Conservation (phyloP, 2,329 filamentous ascomycete genomes). For the Penicillium sp. region DNA sequence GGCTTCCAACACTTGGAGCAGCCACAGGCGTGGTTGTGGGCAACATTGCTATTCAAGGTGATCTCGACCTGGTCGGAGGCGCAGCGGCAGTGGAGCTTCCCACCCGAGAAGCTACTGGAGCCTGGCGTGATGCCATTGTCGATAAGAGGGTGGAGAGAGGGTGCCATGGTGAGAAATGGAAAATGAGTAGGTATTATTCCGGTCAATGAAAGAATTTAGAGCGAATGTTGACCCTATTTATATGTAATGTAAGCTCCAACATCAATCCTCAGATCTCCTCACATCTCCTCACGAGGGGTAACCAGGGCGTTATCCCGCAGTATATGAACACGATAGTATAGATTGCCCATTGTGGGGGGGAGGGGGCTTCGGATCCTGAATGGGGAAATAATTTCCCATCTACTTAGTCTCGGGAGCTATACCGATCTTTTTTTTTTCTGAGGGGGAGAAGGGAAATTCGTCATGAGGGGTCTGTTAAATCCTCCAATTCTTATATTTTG, state of each 20-base stretch:
- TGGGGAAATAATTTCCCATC: slow-evolving; percentile 6
- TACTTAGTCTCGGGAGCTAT: neutral
- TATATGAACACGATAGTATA: neutral
- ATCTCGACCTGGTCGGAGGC: slow-evolving; percentile 56
- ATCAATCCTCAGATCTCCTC: neutral
- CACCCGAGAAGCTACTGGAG: slow-evolving; percentile 54
- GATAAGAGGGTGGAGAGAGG: slow-evolving; percentile 60
- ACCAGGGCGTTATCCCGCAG: neutral
- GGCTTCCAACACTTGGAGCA: slow-evolving; percentile 74
- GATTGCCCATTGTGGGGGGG: neutral
- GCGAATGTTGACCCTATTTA: neutral
- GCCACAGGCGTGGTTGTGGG: slow-evolving; percentile 69
- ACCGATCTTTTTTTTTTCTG: neutral
- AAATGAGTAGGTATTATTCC: neutral
- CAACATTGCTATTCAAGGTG: slow-evolving; percentile 56
- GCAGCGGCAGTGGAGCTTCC: slow-evolving; percentile 63
- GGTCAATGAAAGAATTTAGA: neutral
- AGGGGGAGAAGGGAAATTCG: neutral
- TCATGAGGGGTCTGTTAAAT: neutral
- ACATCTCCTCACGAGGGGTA: slow-evolving; percentile 1
- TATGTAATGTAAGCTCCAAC: neutral
- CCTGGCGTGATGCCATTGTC: slow-evolving; percentile 62
- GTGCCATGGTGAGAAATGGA: slow-evolving; percentile 21
- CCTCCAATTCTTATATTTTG: neutral
- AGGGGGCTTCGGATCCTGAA: neutral